Evolutionary conservation across 352 stramenopile species (phyloP), one percentile per base, ranked within the genome.

Genomic region (Blastocystis sp.): DNA sequence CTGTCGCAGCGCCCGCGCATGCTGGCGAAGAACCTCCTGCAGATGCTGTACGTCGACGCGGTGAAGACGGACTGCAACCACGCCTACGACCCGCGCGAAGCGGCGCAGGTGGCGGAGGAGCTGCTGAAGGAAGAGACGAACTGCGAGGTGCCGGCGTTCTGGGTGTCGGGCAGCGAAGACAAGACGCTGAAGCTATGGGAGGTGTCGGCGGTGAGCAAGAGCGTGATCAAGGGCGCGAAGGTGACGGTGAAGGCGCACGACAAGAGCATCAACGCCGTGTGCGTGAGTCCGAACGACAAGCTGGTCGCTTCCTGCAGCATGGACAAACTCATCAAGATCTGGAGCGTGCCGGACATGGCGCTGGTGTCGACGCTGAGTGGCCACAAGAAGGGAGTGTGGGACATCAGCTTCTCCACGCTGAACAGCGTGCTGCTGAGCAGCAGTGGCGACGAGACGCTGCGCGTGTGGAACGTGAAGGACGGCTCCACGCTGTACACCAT

Each of bases 251-350:
- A 93, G 88, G 94, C 92, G 34, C 94, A 97, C 90, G 93, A 97
- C 59, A 98, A 99, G 91, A 96, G 98, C 90, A 96, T 99, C 63
- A 99, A 99, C 89, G 92, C 92, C 2, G 89, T 97, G 48, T 94
- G 95, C 2, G 91, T 98, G n/a, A 94, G 95, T 34, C 96, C 96
- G 2, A 98, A 99, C 90, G 96, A 98, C 89, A 95, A 94, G 2
- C 92, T 99, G 17, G 94, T 99, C 76, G 97, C 96, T 7, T 98
- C 94, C 90, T 96, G 95, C 14, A 98, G 94, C 66, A 95, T 98
- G 91, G 97, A 99, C 91, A 98, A 98, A 89, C 95, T 95, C 43
- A 96, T 98, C 62, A 98, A 98, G 90, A 91, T 99, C 48, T 99
- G 96, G 96, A 92, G 94, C 87, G 91, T 94, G 21, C 92, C 93